Conservation (phyloP, 176 grass and related monocot genomes). For the Themeda triandra region DNA sequence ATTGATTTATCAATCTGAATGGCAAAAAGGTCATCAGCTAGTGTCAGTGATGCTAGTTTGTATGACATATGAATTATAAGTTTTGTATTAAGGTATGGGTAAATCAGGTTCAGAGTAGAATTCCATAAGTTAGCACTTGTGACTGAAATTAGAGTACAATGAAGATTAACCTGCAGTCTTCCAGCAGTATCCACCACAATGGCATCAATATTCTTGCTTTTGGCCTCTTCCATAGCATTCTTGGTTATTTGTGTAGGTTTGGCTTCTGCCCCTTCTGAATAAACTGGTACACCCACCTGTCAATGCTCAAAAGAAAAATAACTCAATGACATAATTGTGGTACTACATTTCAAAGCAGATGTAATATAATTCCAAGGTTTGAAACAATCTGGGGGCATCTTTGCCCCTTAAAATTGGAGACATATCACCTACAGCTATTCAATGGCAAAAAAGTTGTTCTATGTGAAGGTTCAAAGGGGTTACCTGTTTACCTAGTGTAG, state of each 20-base stretch:
- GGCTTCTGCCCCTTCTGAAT: constrained; percentile 70
- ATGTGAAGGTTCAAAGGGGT: not conserved
- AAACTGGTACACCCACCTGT: constrained; percentile 83
- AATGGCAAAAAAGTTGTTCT: not conserved
- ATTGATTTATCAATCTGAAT: constrained; percentile 86
- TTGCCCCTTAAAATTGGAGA: not conserved
- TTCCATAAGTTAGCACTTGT: not conserved
- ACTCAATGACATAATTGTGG: not conserved
- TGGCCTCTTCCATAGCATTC: constrained; percentile 83
- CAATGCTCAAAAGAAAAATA: constrained; percentile 23
- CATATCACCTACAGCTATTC: not conserved
- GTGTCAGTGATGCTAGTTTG: not conserved
- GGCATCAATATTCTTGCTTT: constrained; percentile 71
- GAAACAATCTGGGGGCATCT: not conserved
- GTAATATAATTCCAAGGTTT: not conserved
- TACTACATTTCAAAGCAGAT: not conserved
- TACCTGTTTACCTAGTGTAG: constrained; percentile 66
- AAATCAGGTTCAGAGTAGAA: not conserved
- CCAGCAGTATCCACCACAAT: constrained; percentile 95
- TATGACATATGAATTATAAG: not conserved
- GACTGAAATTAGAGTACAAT: not conserved
- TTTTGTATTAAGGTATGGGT: not conserved
- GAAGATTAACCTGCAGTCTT: constrained; percentile 59
- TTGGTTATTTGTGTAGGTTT: constrained; percentile 86
- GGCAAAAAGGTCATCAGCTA: constrained; percentile 19